These are phyloP conservation scores for Taphrina deformans DNA, from an alignment of 1,139 yeast genomes.

Conservation along the genomic window DNA sequence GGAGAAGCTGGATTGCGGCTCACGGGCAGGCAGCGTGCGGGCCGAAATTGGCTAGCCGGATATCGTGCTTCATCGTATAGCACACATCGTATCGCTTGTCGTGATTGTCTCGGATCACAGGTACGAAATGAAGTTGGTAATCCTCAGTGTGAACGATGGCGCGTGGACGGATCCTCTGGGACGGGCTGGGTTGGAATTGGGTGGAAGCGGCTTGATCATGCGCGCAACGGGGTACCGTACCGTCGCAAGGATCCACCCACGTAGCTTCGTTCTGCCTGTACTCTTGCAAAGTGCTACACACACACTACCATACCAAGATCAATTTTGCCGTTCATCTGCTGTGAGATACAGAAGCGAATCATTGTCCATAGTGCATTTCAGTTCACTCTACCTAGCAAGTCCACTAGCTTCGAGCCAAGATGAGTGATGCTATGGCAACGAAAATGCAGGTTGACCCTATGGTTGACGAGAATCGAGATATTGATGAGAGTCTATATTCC, in stretches of 20 bases:
- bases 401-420: not conserved
- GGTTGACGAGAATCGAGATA: constrained; percentile 43
- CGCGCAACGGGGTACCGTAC: constrained; percentile 1
- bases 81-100: not conserved
- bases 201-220: not conserved
- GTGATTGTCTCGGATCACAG: not conserved
- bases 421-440: constrained; percentile 32
- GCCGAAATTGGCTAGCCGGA: too few relatives aligned
- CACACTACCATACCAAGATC: not conserved
- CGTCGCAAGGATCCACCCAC: not conserved
- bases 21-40: too few relatives aligned
- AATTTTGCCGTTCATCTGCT: too few relatives aligned
- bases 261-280: not conserved
- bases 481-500: constrained; percentile 92
- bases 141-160: too few relatives aligned
- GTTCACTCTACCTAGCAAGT: not conserved
- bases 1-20: too few relatives aligned
- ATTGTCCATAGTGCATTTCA: not conserved
- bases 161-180: too few relatives aligned
- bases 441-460: constrained; percentile 39
- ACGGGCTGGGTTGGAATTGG: too few relatives aligned
- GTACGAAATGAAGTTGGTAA: not conserved
- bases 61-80: too few relatives aligned
- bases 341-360: too few relatives aligned
- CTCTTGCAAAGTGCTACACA: too few relatives aligned